Base-by-base conservation (phyloP, 1,284 basidiomycete genomes). In the Trametes versicolor region DNA sequence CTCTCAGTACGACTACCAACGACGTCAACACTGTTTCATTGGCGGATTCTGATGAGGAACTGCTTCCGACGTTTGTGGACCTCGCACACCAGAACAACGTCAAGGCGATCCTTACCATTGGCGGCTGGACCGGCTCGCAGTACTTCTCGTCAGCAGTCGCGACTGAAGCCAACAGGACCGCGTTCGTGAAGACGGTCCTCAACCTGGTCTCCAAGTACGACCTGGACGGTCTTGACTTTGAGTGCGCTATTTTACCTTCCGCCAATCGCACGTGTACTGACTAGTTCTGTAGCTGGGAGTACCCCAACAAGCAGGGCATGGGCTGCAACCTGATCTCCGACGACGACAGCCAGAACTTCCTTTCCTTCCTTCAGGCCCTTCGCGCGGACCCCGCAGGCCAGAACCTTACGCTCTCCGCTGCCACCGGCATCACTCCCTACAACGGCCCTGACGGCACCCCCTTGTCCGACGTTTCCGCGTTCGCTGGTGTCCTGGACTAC, bases 211-310 rank as follows among this genome's bases (percentile, higher is more conserved):
- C 81, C 34, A 73, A 83, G 67, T 95, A 94, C 76, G 75, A 85
- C 34, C 80, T 97, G 3, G 90, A 95, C 74, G 95, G 94, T 15
- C 83, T 97, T 63, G 95, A 97, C 75, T 90, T 97, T 69, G 95
- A 97, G n/a, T n/a, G n/a, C n/a, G n/a, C n/a, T n/a, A n/a, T n/a
- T n/a, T n/a, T n/a, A n/a, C n/a, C n/a, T n/a, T n/a, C n/a, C n/a
- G n/a, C n/a, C n/a, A n/a, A n/a, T n/a, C n/a, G n/a, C n/a, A n/a
- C n/a, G n/a, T n/a, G n/a, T n/a, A n/a, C n/a, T n/a, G n/a, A n/a
- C n/a, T n/a, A n/a, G n/a, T n/a, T n/a, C n/a, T n/a, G n/a, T n/a
- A n/a, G n/a, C 76, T 96, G 93, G 94, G 94, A 95, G 75, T 95
- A 94, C 74, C 94, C 94, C 8, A 86, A 83, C 60, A 80, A 82